Base-by-base conservation (phyloP, 2,329 filamentous ascomycete species). In the Penicillium sp. region DNA sequence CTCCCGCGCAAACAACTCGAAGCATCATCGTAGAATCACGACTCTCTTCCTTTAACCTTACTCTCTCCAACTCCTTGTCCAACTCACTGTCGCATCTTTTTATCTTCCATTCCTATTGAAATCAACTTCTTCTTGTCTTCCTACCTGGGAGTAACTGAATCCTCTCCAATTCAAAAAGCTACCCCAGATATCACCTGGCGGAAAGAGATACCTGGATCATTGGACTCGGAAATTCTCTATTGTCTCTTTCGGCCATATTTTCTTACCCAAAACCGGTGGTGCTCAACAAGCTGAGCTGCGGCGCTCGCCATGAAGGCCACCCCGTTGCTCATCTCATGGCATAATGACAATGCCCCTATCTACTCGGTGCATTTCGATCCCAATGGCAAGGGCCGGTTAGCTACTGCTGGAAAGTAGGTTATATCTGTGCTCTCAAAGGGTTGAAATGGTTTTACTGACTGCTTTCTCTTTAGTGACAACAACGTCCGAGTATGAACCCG, bases 281-380 rank as follows among this genome's bases (percentile, higher is more conserved):
- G 23, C 19, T 58, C 36, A 52, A 44, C 58, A 62, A 53, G 58
- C 63, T 65, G 69, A 69, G 68, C 67, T 68, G 60, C 58, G 62
- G 61, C 64, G 63, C 59, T 64, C 71, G 72, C 76, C 73, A 99
- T 99, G 94, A 97, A 96, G 84, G 92, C 92, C 72, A 88, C 91
- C 71, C 93, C 94, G 68, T 84, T 99, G 67, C 93, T 97, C 73
- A 93, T 99, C 79, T 91, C 95, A 81, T 99, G 94, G 94, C 95
- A 99, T 78, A 91, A 97, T 76, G 91, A 96, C 72, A 96, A 95
- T 78, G 87, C 91, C 68, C 94, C 94, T 58, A 92, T 99, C 74
- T 99, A 97, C 79, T 97, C 93, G 43, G 91, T 92, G 67, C 93
- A 97, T 76, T 99, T 97, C 74, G 93, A 99, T 74, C 91, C 91